phyloP scores from a whole-genome alignment of 2,329 filamentous ascomycete genomes.

The Pseudohalonectria lignicola region DNA sequence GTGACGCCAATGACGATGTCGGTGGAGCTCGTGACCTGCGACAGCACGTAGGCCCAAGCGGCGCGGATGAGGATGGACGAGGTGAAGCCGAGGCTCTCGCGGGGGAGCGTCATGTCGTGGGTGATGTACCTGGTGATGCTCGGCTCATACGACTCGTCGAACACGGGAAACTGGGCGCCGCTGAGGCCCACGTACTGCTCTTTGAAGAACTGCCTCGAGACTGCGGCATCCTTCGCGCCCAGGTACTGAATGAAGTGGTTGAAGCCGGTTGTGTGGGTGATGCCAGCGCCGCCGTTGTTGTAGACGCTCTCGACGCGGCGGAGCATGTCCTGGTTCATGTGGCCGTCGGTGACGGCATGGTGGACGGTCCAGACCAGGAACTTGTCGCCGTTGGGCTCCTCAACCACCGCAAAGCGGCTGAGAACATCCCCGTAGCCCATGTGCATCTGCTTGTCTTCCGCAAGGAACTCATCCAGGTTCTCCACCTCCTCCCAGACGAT shows the following conservation, averaged over 20 bases:
- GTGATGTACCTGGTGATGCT: neutral
- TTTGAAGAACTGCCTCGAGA: neutral
- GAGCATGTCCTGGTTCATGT: conserved; percentile 6
- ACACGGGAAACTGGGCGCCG: neutral
- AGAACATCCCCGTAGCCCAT: conserved; percentile 6
- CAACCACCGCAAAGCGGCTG: conserved; percentile 9
- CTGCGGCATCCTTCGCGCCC: neutral
- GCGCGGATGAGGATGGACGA: conserved; percentile 8
- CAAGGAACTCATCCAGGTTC: no score
- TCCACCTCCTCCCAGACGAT: no score
- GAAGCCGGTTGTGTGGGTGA: neutral
- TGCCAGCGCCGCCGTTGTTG: neutral
- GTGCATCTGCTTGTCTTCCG: no score
- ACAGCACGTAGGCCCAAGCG: conserved; percentile 7
- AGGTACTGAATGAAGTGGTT: neutral
- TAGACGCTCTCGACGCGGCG: conserved; percentile 6
- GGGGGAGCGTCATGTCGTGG: neutral
- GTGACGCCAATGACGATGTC: conserved; percentile 10
- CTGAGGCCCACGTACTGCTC: neutral
- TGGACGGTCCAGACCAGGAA: conserved; percentile 12
- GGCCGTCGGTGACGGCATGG: conserved; percentile 6
- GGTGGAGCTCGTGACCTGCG: conserved; percentile 3
- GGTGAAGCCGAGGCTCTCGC: conserved; percentile 3
- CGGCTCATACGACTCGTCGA: neutral
- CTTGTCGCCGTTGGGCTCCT: neutral